These are phyloP conservation scores for Coemansia guatemalensis DNA, from an alignment of 192 early-diverging fungal genomes.

Conservation along the genomic window DNA sequence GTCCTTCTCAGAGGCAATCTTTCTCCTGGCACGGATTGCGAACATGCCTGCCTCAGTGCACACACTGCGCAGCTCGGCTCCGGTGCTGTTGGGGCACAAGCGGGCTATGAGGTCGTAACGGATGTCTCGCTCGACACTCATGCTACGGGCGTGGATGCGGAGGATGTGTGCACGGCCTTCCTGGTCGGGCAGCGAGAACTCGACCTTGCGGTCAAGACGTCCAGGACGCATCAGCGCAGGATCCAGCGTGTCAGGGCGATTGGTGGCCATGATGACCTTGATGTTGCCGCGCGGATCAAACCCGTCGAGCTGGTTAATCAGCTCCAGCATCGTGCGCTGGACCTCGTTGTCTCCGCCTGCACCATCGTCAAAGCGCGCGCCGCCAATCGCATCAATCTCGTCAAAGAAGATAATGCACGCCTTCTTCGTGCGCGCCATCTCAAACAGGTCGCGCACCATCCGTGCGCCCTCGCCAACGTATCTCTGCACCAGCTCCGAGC, in stretches of 20 bases:
- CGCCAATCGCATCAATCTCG: slow-evolving; percentile 98
- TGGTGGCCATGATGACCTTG: slow-evolving; percentile 99
- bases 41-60: slow-evolving; percentile 99
- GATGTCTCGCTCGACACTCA: slow-evolving; percentile 99
- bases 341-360: slow-evolving; percentile 99
- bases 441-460: slow-evolving; percentile 99
- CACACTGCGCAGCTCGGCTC: slow-evolving; percentile 96
- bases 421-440: slow-evolving; percentile 99
- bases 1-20: slow-evolving; percentile 99
- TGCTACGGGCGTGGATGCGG: slow-evolving; percentile 97
- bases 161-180: slow-evolving; percentile 96
- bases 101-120: slow-evolving; percentile 98
- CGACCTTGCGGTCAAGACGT: slow-evolving; percentile 97
- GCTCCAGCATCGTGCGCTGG: slow-evolving; percentile 98
- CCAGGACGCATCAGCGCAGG: slow-evolving; percentile 97
- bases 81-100: slow-evolving; percentile 98
- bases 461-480: slow-evolving; percentile 99
- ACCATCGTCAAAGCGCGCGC: slow-evolving; percentile 97
- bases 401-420: slow-evolving; percentile 99
- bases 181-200: slow-evolving; percentile 95
- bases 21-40: slow-evolving; percentile 96
- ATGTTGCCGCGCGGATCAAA: slow-evolving; percentile 99
- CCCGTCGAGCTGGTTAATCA: slow-evolving; percentile 99
- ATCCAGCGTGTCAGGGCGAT: slow-evolving; percentile 96
- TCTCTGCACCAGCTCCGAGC: slow-evolving; percentile 98